phyloP scores from a whole-genome alignment of 116 monocot species.

The Papilionanthe hybrid region DNA sequence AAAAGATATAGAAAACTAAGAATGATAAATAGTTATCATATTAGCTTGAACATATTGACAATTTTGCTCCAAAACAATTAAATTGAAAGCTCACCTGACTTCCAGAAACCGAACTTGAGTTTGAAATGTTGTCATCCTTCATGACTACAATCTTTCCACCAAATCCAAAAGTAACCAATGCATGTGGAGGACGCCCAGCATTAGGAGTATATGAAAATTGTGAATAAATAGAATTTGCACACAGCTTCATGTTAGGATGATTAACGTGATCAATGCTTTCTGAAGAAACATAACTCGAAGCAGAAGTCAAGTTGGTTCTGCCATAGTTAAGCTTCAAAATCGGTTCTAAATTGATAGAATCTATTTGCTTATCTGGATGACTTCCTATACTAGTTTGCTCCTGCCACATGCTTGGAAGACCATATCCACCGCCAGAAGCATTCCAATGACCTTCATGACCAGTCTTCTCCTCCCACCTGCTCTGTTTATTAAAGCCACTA shows the following conservation, averaged over 20 bases:
- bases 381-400: constrained; percentile 1
- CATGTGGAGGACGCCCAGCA: constrained; percentile 84
- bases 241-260: constrained; percentile 37
- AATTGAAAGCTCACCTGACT: constrained; percentile 41
- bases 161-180: constrained; percentile 92
- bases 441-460: constrained; percentile 24
- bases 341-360: constrained; percentile 28
- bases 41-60: background rate
- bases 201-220: constrained; percentile 31
- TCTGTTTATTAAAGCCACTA: background rate
- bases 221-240: constrained; percentile 27
- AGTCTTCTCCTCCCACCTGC: constrained; percentile 4
- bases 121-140: constrained; percentile 44
- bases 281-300: constrained; percentile 35
- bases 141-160: constrained; percentile 88
- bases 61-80: background rate
- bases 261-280: constrained; percentile 34
- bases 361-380: constrained; percentile 13
- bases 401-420: constrained; percentile 27
- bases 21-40: constrained; percentile 1
- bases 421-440: constrained; percentile 19
- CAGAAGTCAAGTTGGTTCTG: constrained; percentile 14
- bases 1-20: constrained; percentile 4
- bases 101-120: constrained; percentile 34
- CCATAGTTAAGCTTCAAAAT: constrained; percentile 20